Conservation (phyloP, 2,329 filamentous ascomycete species). For the Aspergillus novofumigatus region DNA sequence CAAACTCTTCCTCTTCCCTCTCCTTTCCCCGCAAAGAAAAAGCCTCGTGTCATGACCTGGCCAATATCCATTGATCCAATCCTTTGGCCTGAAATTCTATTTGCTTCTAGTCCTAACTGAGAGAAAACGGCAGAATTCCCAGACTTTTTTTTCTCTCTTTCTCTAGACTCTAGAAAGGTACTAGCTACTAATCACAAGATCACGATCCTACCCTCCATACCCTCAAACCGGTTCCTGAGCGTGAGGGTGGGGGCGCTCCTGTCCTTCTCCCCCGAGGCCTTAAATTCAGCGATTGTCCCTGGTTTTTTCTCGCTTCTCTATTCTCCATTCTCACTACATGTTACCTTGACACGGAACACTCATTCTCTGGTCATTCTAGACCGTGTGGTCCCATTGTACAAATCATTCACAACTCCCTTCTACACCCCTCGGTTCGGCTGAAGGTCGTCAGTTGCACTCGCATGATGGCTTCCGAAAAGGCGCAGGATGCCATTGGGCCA, state of each 20-base stretch:
- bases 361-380: neutral
- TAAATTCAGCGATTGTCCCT: neutral
- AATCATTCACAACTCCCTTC: neutral
- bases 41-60: neutral
- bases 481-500: constrained; percentile 25
- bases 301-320: neutral
- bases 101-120: neutral
- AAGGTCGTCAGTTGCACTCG: neutral
- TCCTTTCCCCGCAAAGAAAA: neutral
- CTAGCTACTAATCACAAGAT: neutral
- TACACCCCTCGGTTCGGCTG: neutral
- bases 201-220: neutral
- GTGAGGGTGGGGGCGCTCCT: neutral
- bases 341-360: neutral
- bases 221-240: neutral
- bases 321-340: neutral
- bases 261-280: neutral
- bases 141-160: neutral
- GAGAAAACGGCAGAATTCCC: neutral
- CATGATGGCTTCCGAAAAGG: constrained; percentile 26
- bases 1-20: neutral
- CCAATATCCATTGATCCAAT: neutral
- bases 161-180: neutral
- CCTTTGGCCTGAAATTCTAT: neutral
- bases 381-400: neutral